Evolutionary conservation across 164 flowering plant species (phyloP).

Genomic region (Vitis riparia): DNA sequence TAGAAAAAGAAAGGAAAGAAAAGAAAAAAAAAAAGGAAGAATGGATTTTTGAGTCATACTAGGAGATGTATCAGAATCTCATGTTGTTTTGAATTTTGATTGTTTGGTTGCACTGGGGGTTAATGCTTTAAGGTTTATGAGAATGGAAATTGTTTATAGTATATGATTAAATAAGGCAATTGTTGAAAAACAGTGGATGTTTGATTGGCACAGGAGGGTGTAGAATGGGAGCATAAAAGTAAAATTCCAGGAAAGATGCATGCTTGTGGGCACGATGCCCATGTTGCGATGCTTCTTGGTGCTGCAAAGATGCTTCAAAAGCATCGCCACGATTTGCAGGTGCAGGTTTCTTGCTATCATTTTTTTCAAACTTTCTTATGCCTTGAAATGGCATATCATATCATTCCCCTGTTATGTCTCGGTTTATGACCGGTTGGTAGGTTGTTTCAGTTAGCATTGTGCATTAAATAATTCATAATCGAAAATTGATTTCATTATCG

Average conservation of each 20-base stretch:
- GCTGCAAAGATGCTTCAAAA: slow-evolving; percentile 42
- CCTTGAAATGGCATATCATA: neutral
- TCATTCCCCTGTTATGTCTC: too few relatives aligned
- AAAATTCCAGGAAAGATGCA: slow-evolving; percentile 49
- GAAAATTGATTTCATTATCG: too few relatives aligned
- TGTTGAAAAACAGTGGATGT: neutral
- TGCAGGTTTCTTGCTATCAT: slow-evolving; percentile 23
- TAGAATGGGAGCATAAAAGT: slow-evolving; percentile 53
- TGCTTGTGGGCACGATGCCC: slow-evolving; percentile 54
- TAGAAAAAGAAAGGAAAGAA: neutral
- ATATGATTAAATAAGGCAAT: neutral
- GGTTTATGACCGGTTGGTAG: too few relatives aligned
- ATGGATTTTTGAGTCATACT: neutral
- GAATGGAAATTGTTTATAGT: too few relatives aligned
- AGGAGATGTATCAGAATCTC: too few relatives aligned
- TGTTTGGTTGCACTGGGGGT: too few relatives aligned
- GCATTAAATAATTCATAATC: too few relatives aligned
- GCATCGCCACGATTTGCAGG: slow-evolving; percentile 6
- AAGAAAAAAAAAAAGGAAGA: neutral
- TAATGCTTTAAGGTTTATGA: too few relatives aligned
- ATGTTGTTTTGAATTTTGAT: too few relatives aligned
- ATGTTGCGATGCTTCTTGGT: slow-evolving; percentile 53
- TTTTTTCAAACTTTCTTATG: neutral
- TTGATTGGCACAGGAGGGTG: slow-evolving; percentile 29
- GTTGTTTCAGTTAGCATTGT: too few relatives aligned